Base-by-base conservation (phyloP, 2,329 filamentous ascomycete genomes). In the Aspergillus niger region DNA sequence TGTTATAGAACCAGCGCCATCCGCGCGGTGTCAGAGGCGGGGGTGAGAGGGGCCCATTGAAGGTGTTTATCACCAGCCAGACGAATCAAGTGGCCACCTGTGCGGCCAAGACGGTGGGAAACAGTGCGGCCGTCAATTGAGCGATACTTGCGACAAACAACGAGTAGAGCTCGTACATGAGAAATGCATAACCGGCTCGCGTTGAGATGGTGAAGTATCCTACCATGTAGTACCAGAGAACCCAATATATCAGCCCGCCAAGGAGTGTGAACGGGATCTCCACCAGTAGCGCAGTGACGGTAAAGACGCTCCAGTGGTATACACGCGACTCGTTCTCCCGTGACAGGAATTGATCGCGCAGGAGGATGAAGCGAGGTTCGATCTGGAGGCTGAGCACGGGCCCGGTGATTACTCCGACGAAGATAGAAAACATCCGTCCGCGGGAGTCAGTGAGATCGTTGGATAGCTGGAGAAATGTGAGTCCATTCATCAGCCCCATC, bases 11-110 rank as follows among this genome's bases (percentile, higher is more conserved):
- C 90, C 90, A 94, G 39, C 87, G 83, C 89, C 89, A 94, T 77
- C 91, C 91, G 7, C 76, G 79, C 2, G 90, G 88, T 76, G 94
- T 94, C 73, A 90, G 86, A 0, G 87, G 84, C 30, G 86, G 84
- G 0, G 91, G 89, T 49, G 94, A 90, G 0, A 90, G 89, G 63
- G 94, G 91, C 76, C 91, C 91, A 69, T 90, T 93, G 84, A 95
- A 94, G 44, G 94, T 84, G 2, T 89, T 84, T 68, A 94, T 92
- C 61, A 89, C 86, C 75, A 93, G 89, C 77, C 92, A 89, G 73
- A 94, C 79, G 75, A 92, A 90, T 1, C 91, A 91, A 67, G 94
- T 91, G 62, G 91, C 84, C 67, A 92, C 85, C n/a, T 88, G 86
- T 0, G 89, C 87, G 66, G 93, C 90, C 74, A 91, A 91, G 0